These are phyloP conservation scores for Torrubiella hemipterigena DNA, from an alignment of 2,329 filamentous ascomycete species.

Conservation along the genomic window DNA sequence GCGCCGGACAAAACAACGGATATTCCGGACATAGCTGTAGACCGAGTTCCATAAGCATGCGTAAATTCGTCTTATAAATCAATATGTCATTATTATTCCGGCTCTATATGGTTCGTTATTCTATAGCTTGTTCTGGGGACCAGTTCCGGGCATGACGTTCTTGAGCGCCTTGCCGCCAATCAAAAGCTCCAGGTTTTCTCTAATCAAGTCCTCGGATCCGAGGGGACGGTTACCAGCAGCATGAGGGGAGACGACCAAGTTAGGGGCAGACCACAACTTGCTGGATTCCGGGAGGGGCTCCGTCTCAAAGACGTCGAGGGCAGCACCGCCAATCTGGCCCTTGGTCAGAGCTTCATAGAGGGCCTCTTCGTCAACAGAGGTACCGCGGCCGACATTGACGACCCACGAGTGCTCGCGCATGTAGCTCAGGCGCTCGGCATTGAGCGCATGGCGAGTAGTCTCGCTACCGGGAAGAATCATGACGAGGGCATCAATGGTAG, in stretches of 20 bases:
- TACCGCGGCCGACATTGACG: constrained; percentile 39
- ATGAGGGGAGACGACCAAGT: constrained; percentile 42
- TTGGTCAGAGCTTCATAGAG: constrained; percentile 30
- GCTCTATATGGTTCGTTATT: too few species aligned
- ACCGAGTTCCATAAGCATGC: too few species aligned
- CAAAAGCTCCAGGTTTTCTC: constrained; percentile 48
- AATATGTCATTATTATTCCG: too few species aligned
- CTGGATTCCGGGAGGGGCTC: constrained; percentile 31
- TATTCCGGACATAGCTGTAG: too few species aligned
- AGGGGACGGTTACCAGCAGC: constrained; percentile 50
- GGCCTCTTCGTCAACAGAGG: constrained; percentile 35
- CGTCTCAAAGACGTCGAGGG: constrained; percentile 34
- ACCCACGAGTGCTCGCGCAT: constrained; percentile 47
- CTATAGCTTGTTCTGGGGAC: too few species aligned
- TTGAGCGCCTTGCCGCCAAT: constrained; percentile 45
- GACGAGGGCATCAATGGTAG: constrained; percentile 50
- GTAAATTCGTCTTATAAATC: too few species aligned
- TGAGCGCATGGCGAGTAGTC: constrained; percentile 42
- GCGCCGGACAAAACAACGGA: too few species aligned
- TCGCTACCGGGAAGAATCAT: constrained; percentile 53
- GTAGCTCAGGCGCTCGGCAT: constrained; percentile 36
- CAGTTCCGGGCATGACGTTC: constrained; percentile 40
- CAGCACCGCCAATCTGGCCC: constrained; percentile 32
- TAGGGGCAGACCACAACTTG: constrained; percentile 37
- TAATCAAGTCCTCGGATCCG: constrained; percentile 45